Conservation (phyloP, 208 protist genomes). For the Trypanosoma lewisi region DNA sequence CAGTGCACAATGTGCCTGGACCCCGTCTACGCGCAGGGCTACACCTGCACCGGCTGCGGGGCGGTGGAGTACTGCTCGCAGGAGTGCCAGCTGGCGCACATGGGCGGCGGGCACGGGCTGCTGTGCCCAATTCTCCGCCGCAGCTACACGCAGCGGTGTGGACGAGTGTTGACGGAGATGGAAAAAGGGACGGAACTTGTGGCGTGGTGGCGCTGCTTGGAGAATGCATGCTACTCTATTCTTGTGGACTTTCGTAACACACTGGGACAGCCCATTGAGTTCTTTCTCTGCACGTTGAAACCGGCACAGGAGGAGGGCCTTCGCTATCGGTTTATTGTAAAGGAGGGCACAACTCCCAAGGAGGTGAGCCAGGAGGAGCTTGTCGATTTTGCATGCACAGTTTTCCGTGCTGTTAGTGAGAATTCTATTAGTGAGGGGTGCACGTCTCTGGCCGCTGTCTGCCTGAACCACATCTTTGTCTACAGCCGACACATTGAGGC, state of each 20-base stretch:
- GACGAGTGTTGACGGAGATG: constrained; percentile 61
- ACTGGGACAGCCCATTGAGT: constrained; percentile 70
- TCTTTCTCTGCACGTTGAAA: constrained; percentile 65
- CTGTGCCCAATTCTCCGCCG: constrained; percentile 63
- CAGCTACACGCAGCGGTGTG: constrained; percentile 59
- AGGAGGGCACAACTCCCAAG: constrained; percentile 19
- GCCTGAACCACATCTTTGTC: constrained; percentile 81
- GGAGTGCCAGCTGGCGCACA: constrained; percentile 72
- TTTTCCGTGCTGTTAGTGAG: constrained; percentile 79
- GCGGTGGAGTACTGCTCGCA: constrained; percentile 78
- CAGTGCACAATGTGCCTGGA: constrained; percentile 85
- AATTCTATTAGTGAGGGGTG: constrained; percentile 78
- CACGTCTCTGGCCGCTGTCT: constrained; percentile 73
- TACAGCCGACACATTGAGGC: constrained; percentile 68
- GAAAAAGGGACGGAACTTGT: constrained; percentile 64
- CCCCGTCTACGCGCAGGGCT: constrained; percentile 80
- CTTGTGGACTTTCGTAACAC: constrained; percentile 68
- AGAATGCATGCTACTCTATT: constrained; percentile 64
- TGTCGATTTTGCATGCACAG: constrained; percentile 63
- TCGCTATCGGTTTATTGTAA: constrained; percentile 62
- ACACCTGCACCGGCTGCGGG: constrained; percentile 75
- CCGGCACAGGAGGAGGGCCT: constrained; percentile 64
- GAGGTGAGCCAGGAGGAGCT: constrained; percentile 51
- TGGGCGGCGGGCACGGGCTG: constrained; percentile 59
- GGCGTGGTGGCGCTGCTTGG: constrained; percentile 80